Base-by-base conservation (phyloP, 768 basidiomycete species). In the Suillus sp. region DNA sequence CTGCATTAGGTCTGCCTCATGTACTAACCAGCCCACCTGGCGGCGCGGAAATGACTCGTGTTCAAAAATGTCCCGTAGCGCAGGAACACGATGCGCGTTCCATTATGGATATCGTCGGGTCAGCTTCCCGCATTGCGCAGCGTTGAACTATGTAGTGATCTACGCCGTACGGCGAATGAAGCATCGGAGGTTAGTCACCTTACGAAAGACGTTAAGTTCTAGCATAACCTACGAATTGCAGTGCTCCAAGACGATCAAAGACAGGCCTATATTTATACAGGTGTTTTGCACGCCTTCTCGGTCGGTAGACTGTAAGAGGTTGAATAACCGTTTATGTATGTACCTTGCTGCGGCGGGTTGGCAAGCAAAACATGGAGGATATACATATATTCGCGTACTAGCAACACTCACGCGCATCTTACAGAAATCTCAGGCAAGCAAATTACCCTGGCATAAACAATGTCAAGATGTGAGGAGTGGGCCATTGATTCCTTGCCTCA, bases 401-500 rank as follows among this genome's bases (percentile, higher is more conserved):
- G 35, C 50, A 40, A 38, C 60, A 65, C 60, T 58, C 64, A 59
- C 65, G 42, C 64, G 60, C 35, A 60, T 60, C 62, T 67, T 66
- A 65, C 69, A 73, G 73, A 74, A 71, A 75, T 68, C 64, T 62
- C 71, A 66, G 71, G 72, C 69, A 65, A 69, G 62, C 71, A 58
- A 40, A 61, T 59, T 58, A 27, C 22, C 40, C 14, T 62, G 60
- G 75, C 68, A 66, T 66, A 67, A 68, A 72, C 71, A 75, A 72
- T 64, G 74, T 72, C 64, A 66, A 68, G 53, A 67, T 69, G 70
- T 77, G 64, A 75, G 72, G 74, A 74, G 74, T 75, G 67, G 68
- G 65, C 72, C 56, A 74, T 74, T 65, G 69, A 65, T 68, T 72
- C 67, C 68, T 71, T 72, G 62, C 74, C 65, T 69, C 69, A 69